Conservation (phyloP, 1,284 basidiomycete genomes). For the Ustanciosporium gigantosporum region DNA sequence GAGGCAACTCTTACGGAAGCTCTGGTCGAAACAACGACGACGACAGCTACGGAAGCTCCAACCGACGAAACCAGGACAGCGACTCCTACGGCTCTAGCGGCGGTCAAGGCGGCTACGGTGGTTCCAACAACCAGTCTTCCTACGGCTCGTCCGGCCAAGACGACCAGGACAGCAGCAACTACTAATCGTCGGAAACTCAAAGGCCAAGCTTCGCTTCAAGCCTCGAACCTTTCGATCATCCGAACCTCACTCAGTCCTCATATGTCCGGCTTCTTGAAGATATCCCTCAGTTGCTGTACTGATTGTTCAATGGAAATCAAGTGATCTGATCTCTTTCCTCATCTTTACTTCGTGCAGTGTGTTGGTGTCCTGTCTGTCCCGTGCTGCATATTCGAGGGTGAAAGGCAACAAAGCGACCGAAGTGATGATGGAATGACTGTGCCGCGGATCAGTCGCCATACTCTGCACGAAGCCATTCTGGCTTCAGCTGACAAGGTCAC, state of each 20-base stretch:
- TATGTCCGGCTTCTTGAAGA: background rate
- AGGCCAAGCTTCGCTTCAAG: background rate
- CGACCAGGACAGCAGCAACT: slow-evolving; percentile 6
- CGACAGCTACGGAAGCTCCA: slow-evolving; percentile 10
- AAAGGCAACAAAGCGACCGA: too few relatives aligned
- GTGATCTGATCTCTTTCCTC: too few relatives aligned
- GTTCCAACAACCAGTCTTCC: slow-evolving; percentile 10
- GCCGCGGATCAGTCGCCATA: too few relatives aligned
- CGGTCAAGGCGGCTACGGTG: slow-evolving; percentile 7
- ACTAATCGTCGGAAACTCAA: background rate
- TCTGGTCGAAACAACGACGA: background rate
- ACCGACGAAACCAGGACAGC: slow-evolving; percentile 5
- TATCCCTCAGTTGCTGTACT: background rate
- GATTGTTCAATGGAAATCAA: background rate
- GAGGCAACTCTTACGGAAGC: background rate
- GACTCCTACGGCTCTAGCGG: slow-evolving; percentile 12
- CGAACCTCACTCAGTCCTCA: background rate
- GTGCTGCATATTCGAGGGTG: too few relatives aligned
- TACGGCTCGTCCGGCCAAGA: slow-evolving; percentile 10
- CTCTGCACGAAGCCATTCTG: too few relatives aligned
- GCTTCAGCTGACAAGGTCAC: too few relatives aligned
- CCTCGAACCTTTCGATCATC: background rate
- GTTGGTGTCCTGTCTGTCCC: too few relatives aligned
- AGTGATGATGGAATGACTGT: too few relatives aligned
- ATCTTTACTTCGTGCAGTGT: too few relatives aligned